A percentile compares a stretch with the other conserved stretches of the same genome.
These are phyloP conservation scores for Collybia sordida DNA, from an alignment of 768 basidiomycete genomes.

Conservation along the genomic window DNA sequence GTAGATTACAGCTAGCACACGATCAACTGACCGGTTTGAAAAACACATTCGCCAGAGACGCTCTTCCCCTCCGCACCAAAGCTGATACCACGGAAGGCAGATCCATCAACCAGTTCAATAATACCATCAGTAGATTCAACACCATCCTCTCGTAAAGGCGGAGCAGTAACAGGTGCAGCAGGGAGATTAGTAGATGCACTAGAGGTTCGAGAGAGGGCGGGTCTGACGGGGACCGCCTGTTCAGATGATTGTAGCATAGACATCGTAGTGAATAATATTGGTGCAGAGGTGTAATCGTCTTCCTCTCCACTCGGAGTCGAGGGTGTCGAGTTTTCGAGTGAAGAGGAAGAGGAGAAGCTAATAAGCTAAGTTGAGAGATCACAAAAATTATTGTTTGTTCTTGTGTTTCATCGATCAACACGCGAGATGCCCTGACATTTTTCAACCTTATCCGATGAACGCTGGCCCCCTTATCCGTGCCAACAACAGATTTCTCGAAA, in stretches of 20 bases:
- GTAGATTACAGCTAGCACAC: slow-evolving; percentile 2
- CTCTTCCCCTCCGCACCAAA: slow-evolving; percentile 93
- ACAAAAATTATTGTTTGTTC: slow-evolving; percentile 35
- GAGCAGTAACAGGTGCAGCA: slow-evolving; percentile 35
- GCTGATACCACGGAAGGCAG: slow-evolving; percentile 84
- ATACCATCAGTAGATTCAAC: slow-evolving; percentile 55
- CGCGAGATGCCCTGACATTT: background rate
- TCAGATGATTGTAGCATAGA: slow-evolving; percentile 16
- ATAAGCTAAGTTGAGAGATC: slow-evolving; percentile 36
- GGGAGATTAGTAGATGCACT: slow-evolving; percentile 34
- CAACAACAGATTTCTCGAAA: no score
- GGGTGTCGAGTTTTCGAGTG: slow-evolving; percentile 37
- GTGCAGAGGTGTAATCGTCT: slow-evolving; percentile 24
- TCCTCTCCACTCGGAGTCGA: slow-evolving; percentile 50
- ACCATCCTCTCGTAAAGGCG: slow-evolving; percentile 26
- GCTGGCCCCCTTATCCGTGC: no score
- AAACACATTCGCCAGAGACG: slow-evolving; percentile 97
- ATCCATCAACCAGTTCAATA: slow-evolving; percentile 88
- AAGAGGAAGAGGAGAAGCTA: slow-evolving; percentile 52
- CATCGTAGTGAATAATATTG: slow-evolving; percentile 17
- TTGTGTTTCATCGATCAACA: slow-evolving; percentile 18
- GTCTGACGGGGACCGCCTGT: slow-evolving; percentile 32
- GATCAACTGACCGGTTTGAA: slow-evolving; percentile 85
- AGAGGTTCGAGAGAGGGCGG: slow-evolving; percentile 43
- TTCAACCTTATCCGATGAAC: background rate